Evolutionary conservation across 2,329 filamentous ascomycete species (phyloP), one percentile per base, ranked within the genome.

Genomic region (Clonostachys sp.): DNA sequence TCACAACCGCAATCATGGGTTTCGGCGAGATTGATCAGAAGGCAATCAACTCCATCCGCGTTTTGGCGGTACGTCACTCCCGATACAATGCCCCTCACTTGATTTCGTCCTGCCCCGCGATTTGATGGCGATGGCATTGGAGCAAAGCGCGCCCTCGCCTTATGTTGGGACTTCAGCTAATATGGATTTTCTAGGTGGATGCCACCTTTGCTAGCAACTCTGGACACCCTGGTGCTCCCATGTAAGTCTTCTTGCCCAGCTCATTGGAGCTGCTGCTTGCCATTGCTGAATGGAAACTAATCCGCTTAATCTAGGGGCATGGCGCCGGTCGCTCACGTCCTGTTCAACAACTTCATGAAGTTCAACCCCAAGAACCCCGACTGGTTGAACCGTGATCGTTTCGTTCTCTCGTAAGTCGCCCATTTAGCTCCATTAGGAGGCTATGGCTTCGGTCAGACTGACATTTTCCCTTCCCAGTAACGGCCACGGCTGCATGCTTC

Each of bases 281-380:
- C n/a, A 16, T 38, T 38, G 14, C 17, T 30, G 34, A 43, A 47
- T 14, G 7, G 33, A 42, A 54, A 58, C 66, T 74, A 56, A 73
- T 60, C 45, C 24, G 54, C 14, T 33, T 44, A 17, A 44, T 53
- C 16, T 52, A 84, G 81, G 81, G 82, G 82, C 68, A 83, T 97
- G 89, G 94, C 94, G 65, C 92, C 94, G 53, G 84, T 91, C 65
- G 86, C 94, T 71, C 94, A 97, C 81, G 90, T 97, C 64, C 84
- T 99, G 56, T 99, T 89, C 79, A 95, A 96, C 84, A 95, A 94
- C 74, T 95, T 96, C 81, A 90, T 99, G 90, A 95, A 77, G 71
- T 99, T 96, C 83, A 99, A 97, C 86, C 94, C 94, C 63, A 95
- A 96, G 86, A 96, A 96, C 83, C 89, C 94, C 61, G 80, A 90